These are phyloP conservation scores for Cercospora janseana DNA, from an alignment of 2,329 filamentous ascomycete genomes.

Conservation along the genomic window DNA sequence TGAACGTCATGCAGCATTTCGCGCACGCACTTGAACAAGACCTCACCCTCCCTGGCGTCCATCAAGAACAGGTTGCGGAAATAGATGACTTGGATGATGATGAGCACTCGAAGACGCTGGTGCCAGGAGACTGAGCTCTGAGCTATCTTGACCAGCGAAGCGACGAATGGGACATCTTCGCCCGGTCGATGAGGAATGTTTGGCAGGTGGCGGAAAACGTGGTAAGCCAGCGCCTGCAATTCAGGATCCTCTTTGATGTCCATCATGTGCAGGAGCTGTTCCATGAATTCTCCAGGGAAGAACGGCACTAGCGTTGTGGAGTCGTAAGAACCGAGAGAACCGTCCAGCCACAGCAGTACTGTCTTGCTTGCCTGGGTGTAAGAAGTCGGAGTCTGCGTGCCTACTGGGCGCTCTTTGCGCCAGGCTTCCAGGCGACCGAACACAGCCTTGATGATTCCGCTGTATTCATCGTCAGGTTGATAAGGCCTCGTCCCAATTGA, in stretches of 20 bases:
- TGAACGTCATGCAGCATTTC: slow-evolving; percentile 91
- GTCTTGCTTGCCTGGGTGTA: slow-evolving; percentile 98
- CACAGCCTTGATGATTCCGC: slow-evolving; percentile 67
- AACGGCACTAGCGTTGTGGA: slow-evolving; percentile 88
- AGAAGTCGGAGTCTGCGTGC: slow-evolving; percentile 87
- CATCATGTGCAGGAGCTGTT: slow-evolving; percentile 98
- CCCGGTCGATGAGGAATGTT: slow-evolving; percentile 90
- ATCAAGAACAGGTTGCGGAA: slow-evolving; percentile 94
- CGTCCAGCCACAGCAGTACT: slow-evolving; percentile 90
- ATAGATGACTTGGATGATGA: slow-evolving; percentile 99
- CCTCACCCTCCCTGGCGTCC: slow-evolving; percentile 68
- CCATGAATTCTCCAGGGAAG: slow-evolving; percentile 85
- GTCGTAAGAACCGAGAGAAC: slow-evolving; percentile 84
- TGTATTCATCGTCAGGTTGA: slow-evolving; percentile 70
- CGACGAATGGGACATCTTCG: slow-evolving; percentile 80
- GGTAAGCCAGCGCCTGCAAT: slow-evolving; percentile 88
- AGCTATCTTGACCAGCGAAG: slow-evolving; percentile 82
- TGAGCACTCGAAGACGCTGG: slow-evolving; percentile 86
- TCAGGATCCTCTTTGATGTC: slow-evolving; percentile 98
- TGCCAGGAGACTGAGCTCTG: slow-evolving; percentile 86
- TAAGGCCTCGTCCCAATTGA: slow-evolving; percentile 85
- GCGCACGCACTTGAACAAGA: slow-evolving; percentile 87
- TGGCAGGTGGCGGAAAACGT: slow-evolving; percentile 92
- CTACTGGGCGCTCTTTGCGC: slow-evolving; percentile 78
- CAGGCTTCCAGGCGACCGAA: slow-evolving; percentile 81